Evolutionary conservation across 2,329 filamentous ascomycete genomes (phyloP).

Genomic region (Acrocalymma vagum): DNA sequence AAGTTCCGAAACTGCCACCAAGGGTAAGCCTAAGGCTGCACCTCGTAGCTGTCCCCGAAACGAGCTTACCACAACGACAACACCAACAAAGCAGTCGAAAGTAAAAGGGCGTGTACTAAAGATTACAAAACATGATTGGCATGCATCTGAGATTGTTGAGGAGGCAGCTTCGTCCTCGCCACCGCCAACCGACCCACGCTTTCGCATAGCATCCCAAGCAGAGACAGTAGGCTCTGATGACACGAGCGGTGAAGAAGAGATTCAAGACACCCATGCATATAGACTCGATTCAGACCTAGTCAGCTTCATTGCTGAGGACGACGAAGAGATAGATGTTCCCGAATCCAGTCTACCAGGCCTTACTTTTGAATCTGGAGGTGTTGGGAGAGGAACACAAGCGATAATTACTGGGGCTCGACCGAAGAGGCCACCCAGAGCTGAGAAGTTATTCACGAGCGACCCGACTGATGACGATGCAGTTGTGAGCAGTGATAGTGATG

Average conservation of each 20-base stretch:
- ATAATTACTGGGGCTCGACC: slow-evolving; percentile 32
- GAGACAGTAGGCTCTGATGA: slow-evolving; percentile 54
- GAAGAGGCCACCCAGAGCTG: slow-evolving; percentile 27
- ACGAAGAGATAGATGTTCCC: slow-evolving; percentile 43
- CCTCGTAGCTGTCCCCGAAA: slow-evolving; percentile 36
- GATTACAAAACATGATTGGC: slow-evolving; percentile 33
- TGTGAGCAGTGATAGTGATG: slow-evolving; percentile 46
- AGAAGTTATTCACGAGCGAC: slow-evolving; percentile 48
- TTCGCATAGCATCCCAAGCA: slow-evolving; percentile 46
- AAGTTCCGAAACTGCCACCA: slow-evolving; percentile 19
- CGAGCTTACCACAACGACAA: slow-evolving; percentile 16
- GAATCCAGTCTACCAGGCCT: slow-evolving; percentile 41
- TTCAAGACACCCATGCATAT: slow-evolving; percentile 51
- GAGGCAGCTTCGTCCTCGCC: slow-evolving; percentile 47
- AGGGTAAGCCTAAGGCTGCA: slow-evolving; percentile 18
- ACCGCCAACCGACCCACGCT: slow-evolving; percentile 49
- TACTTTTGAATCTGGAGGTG: slow-evolving; percentile 30
- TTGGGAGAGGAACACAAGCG: slow-evolving; percentile 45
- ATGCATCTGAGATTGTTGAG: slow-evolving; percentile 35
- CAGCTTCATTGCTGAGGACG: slow-evolving; percentile 56
- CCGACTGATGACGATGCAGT: slow-evolving; percentile 40
- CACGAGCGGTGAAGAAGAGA: slow-evolving; percentile 47
- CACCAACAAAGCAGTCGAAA: slow-evolving; percentile 25
- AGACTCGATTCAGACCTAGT: slow-evolving; percentile 55
- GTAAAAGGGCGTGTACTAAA: slow-evolving; percentile 18